phyloP scores from a whole-genome alignment of 2,329 filamentous ascomycete species.

The Aspergillus sergii region DNA sequence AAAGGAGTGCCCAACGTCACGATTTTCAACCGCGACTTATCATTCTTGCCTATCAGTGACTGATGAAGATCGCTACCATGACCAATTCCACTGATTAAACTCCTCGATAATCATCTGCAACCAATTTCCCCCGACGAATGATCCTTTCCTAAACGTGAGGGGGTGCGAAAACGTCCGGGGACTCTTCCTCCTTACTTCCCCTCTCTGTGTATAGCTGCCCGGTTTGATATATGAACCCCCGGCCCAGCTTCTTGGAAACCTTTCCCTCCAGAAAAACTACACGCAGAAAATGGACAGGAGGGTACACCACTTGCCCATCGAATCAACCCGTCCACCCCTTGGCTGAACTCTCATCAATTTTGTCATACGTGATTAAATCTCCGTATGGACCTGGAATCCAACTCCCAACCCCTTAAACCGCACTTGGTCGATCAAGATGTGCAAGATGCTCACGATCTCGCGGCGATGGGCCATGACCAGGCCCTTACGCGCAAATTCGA shows the following conservation, averaged over 20 bases:
- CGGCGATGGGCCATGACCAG: constrained; percentile 47
- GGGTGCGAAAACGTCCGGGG: constrained; percentile 1
- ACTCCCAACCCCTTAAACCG: constrained; percentile 29
- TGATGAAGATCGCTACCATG: neutral
- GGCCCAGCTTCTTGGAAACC: neutral
- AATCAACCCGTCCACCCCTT: constrained; percentile 25
- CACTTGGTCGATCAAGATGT: constrained; percentile 36
- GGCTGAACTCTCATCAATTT: constrained; percentile 23
- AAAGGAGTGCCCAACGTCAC: constrained; percentile 8
- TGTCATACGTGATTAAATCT: neutral
- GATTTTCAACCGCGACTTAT: constrained; percentile 10
- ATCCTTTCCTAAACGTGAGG: neutral
- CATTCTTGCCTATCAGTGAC: constrained; percentile 3
- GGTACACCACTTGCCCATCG: constrained; percentile 16
- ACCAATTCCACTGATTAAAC: constrained; percentile 7
- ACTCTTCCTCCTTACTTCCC: neutral
- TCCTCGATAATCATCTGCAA: constrained; percentile 1
- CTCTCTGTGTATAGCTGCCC: neutral
- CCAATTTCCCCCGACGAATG: too few relatives aligned
- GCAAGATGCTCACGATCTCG: constrained; percentile 46
- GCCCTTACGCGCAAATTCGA: constrained; percentile 53
- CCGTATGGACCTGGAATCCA: constrained; percentile 33
- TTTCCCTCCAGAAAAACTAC: neutral
- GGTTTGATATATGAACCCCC: constrained; percentile 1
- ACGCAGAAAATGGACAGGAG: constrained; percentile 31